A percentile compares a stretch with the other conserved stretches of the same genome.
These are phyloP conservation scores for Pythium scleroteichum DNA, from an alignment of 352 stramenopile species.

Conservation along the genomic window DNA sequence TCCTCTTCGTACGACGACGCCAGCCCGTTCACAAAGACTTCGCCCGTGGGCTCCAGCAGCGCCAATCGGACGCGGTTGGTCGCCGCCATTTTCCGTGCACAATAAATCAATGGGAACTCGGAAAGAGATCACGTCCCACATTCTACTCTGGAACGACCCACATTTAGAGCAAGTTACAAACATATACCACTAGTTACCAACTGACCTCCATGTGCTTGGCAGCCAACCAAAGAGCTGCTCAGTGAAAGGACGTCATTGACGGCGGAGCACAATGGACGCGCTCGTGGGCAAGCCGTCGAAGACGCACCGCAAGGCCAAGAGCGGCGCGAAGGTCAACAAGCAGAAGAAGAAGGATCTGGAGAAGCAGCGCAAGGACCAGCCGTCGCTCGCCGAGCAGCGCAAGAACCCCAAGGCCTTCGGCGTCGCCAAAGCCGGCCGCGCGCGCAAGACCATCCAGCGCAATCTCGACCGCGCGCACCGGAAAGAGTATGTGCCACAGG, in stretches of 20 bases:
- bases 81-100: conserved; percentile 5
- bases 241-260: conserved; percentile 31
- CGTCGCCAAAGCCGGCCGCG: conserved; percentile 95
- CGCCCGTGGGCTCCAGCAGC: conserved; percentile 59
- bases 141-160: not conserved
- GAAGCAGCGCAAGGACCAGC: conserved; percentile 82
- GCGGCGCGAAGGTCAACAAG: conserved; percentile 93
- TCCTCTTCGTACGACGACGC: conserved; percentile 76
- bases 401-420: conserved; percentile 97
- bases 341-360: conserved; percentile 93
- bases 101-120: too few species aligned
- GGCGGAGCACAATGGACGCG: conserved; percentile 35
- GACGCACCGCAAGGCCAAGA: conserved; percentile 83
- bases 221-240: conserved; percentile 24
- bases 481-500: conserved; percentile 96
- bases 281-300: conserved; percentile 49
- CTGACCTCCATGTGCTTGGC: conserved; percentile 18
- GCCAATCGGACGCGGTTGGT: conserved; percentile 36
- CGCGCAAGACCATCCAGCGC: conserved; percentile 96
- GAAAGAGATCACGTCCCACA: too few species aligned
- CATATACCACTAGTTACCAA: conserved; percentile 13
- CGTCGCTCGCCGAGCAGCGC: conserved; percentile 87
- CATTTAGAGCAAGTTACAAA: not conserved
- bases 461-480: conserved; percentile 97
- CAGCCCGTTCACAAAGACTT: conserved; percentile 80